Base-by-base conservation (phyloP, 2,329 filamentous ascomycete genomes). In the Fusarium newnesense region DNA sequence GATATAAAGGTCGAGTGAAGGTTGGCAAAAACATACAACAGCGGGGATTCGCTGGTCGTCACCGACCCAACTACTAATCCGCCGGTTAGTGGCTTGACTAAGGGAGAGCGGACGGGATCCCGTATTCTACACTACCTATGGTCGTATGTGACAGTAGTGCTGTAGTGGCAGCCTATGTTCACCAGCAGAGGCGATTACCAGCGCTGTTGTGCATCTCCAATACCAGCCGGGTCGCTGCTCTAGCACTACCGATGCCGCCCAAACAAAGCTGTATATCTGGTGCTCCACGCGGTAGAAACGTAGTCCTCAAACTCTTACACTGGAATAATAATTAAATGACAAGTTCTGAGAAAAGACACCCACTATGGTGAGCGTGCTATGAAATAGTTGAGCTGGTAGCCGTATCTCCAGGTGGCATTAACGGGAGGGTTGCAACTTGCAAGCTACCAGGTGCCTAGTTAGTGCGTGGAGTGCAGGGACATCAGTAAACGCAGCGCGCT, bases 141-240 rank as follows among this genome's bases (percentile, higher is more conserved):
- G 53, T 56, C 53, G 53, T 40, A 54, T 54, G 50, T 54, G 0
- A 12, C 3, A 9, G 10, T n/a, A 0, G 0, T 2, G 10, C 4
- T 18, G 24, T 12, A 3, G 5, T 54, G 4, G 0, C 2, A n/a
- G 7, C 0, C 2, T 5, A 54, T 39, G 11, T 54, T 0, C 24
- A n/a, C 2, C 0, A 12, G 9, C 7, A 2, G 5, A 5, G 9
- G 4, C 16, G 9, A 9, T 18, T 13, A 9, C 24, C 19, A n/a
- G 15, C 9, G 10, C 34, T 12, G 3, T 39, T 10, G 9, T 10
- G 19, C 5, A 18, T 16, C 24, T 18, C 7, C 19, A 21, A 21
- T 7, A 8, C 2, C 9, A 4, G 13, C 32, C 12, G 2, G 4
- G 15, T 26, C 2, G 30, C 8, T 34, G 9, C 9, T 37, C 36